These are phyloP conservation scores for Helotiales sp. DNA, from an alignment of 2,329 filamentous ascomycete species.

Conservation along the genomic window DNA sequence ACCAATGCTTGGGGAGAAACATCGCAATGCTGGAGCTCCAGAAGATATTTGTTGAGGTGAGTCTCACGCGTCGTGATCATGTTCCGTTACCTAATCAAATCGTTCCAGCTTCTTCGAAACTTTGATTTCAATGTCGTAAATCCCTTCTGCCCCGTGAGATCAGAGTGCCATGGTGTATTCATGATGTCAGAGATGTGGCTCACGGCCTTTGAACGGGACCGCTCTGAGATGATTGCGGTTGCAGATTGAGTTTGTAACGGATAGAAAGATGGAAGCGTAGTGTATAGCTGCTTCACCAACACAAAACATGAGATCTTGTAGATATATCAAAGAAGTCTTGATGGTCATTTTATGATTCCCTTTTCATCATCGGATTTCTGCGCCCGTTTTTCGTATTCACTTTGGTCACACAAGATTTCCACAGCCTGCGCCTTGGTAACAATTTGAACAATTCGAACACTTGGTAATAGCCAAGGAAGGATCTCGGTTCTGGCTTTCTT, in stretches of 20 bases:
- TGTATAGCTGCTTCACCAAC: too few relatives aligned
- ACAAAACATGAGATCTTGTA: too few relatives aligned
- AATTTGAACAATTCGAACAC: neutral
- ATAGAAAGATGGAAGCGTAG: too few relatives aligned
- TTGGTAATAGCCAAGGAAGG: neutral
- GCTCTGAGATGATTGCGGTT: neutral
- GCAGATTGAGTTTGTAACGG: too few relatives aligned
- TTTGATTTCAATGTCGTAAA: constrained; percentile 14
- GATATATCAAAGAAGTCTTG: too few relatives aligned
- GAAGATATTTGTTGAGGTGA: constrained; percentile 49
- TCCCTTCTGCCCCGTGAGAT: constrained; percentile 5
- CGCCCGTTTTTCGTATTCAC: neutral
- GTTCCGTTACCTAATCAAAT: neutral
- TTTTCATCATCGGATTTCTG: too few relatives aligned
- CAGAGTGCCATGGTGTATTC: constrained; percentile 5
- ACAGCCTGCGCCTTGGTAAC: neutral
- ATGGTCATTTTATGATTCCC: too few relatives aligned
- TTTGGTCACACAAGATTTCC: neutral
- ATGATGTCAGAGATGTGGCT: constrained; percentile 10
- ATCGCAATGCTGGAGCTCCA: constrained; percentile 51
- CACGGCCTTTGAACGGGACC: constrained; percentile 1
- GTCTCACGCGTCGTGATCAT: constrained; percentile 9
- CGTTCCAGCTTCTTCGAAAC: constrained; percentile 12
- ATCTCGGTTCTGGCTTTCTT: neutral
- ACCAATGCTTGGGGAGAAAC: constrained; percentile 46